Base-by-base conservation (phyloP, 208 protist genomes). In the Herpetomonas tarakana region DNA sequence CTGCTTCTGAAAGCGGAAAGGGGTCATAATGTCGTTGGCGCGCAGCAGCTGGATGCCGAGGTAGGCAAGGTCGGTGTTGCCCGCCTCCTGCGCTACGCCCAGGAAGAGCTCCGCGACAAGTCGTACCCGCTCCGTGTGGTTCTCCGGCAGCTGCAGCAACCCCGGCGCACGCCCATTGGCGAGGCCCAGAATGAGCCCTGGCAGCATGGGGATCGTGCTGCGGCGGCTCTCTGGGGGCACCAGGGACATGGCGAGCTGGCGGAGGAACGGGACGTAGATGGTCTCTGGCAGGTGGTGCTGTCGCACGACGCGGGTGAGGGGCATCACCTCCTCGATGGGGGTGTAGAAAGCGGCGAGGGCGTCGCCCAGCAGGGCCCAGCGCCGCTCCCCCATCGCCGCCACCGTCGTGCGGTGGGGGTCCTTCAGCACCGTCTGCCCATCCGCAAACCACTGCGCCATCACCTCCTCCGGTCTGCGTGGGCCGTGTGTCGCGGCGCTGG, bases 1-100 rank as follows among this genome's bases (percentile, higher is more conserved):
- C 59, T 88, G 76, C 61, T 94, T 94, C 70, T 94, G 88, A 3
- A 82, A 78, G 3, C 71, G 57, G 55, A 89, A 91, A 11, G 88
- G 84, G 1, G 83, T 75, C 11, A 72, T 41, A 52, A 94, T 81
- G 53, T 83, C 65, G 62, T 94, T 91, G 6, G 84, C 84, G 44
- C 88, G 88, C 28, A 94, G 73, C 26, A 94, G 79, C 71, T 94
- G 88, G 45, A 92, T 66, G 26, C 80, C 82, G 12, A 94, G 74
- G 58, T 83, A 94, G 47, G 88, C 84, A 6, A 92, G 56, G 35
- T 90, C 83, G 38, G 84, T 83, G 68, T 92, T 88, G 12, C 88
- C 88, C 3, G 80, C 83, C 63, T 94, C 88, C 68, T 94, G 84
- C 19, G 71, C 83, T 1, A 72, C 73, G 3, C 69, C 70, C 11